These are phyloP conservation scores for Nannochloropsis granulata DNA, from an alignment of 108 stramenopile genomes.

Conservation along the genomic window DNA sequence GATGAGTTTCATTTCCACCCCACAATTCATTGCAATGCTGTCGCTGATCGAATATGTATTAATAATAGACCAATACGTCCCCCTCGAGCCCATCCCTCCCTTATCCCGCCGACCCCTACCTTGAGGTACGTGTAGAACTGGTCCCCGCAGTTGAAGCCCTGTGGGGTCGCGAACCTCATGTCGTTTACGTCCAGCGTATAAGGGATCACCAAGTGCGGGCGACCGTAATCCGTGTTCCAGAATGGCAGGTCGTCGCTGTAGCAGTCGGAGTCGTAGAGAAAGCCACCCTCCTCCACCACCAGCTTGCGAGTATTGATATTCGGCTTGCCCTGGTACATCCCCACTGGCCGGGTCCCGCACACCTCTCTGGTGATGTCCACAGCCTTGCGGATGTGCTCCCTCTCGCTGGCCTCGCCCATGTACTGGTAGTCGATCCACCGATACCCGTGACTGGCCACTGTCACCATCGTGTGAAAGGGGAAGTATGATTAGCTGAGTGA, in stretches of 20 bases:
- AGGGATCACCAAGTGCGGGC: conserved; percentile 71
- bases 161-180: conserved; percentile 69
- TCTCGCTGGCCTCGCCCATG: conserved; percentile 57
- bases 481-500: background rate
- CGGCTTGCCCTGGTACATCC: conserved; percentile 79
- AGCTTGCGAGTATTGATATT: conserved; percentile 31
- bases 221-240: conserved; percentile 59
- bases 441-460: conserved; percentile 66
- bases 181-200: conserved; percentile 85
- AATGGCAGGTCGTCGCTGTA: conserved; percentile 84
- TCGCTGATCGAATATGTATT: too few relatives aligned
- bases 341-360: conserved; percentile 63
- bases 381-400: conserved; percentile 66
- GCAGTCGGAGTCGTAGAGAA: conserved; percentile 59
- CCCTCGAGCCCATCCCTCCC: too few relatives aligned
- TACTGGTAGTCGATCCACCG: conserved; percentile 86
- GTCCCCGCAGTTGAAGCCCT: conserved; percentile 59
- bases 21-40: too few relatives aligned
- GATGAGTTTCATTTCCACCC: background rate
- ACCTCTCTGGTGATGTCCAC: conserved; percentile 67
- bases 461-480: background rate
- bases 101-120: conserved; percentile 4
- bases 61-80: too few relatives aligned
- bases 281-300: conserved; percentile 76
- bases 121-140: conserved; percentile 65